A percentile compares a stretch with the other conserved stretches of the same genome.
Conservation (phyloP, 768 basidiomycete genomes). For the Tulasnella sp. region DNA sequence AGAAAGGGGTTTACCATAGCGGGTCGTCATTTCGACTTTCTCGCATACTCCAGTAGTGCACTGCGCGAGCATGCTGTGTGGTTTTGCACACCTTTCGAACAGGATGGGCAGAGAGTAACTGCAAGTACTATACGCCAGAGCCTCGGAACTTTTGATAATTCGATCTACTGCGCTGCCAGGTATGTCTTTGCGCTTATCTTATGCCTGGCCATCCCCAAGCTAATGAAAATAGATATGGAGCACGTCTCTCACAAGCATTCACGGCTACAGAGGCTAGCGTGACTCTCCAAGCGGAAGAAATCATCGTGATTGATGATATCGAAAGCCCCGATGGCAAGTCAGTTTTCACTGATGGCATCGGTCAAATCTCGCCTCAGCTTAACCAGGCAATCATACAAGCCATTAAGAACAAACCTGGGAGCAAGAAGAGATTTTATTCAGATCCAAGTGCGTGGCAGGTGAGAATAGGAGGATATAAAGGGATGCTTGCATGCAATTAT, state of each 20-base stretch:
- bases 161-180: constrained; percentile 28
- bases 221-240: constrained; percentile 52
- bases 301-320: constrained; percentile 37
- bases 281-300: constrained; percentile 30
- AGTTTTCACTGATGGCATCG: constrained; percentile 59
- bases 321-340: constrained; percentile 27
- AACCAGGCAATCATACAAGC: constrained; percentile 37
- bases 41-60: constrained; percentile 64
- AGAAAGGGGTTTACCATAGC: constrained; percentile 53
- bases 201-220: constrained; percentile 22
- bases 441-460: constrained; percentile 36
- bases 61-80: constrained; percentile 74
- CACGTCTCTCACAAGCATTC: constrained; percentile 60
- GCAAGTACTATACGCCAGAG: constrained; percentile 40
- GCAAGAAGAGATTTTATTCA: constrained; percentile 25
- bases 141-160: constrained; percentile 39
- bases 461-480: constrained; percentile 21
- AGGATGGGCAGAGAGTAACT: constrained; percentile 25
- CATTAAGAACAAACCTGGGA: constrained; percentile 19
- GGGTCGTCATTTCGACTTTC: constrained; percentile 42
- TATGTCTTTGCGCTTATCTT: background rate
- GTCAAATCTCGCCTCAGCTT: constrained; percentile 44
- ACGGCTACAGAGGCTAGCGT: constrained; percentile 56
- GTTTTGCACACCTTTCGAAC: constrained; percentile 47
- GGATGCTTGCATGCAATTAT: constrained; percentile 49